Evolutionary conservation across 1,284 basidiomycete species (phyloP).

Genomic region (Retiboletus fuscus): DNA sequence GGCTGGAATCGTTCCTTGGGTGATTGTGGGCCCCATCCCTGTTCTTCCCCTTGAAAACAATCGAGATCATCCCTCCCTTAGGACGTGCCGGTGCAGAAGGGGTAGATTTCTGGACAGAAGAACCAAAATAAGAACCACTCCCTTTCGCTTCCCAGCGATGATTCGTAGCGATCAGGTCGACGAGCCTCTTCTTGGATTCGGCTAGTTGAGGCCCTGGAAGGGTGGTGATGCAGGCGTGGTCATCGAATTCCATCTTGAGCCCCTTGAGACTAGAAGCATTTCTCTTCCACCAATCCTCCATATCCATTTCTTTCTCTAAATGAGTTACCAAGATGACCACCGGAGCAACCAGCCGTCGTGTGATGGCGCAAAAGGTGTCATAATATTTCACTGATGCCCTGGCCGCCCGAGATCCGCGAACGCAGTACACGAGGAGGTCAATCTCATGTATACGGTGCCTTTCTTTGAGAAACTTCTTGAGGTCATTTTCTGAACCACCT

Average conservation of each 20-base stretch:
- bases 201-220: conserved; percentile 17
- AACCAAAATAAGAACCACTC: conserved; percentile 36
- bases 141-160: conserved; percentile 26
- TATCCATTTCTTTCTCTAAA: conserved; percentile 34
- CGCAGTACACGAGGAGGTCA: conserved; percentile 47
- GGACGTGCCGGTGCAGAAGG: not conserved
- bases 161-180: conserved; percentile 24
- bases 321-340: conserved; percentile 44
- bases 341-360: conserved; percentile 42
- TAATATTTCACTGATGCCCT: conserved; percentile 37
- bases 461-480: conserved; percentile 41
- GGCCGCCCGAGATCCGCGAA: conserved; percentile 41
- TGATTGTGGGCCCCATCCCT: not conserved
- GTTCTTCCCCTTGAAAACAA: not conserved
- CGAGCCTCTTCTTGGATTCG: conserved; percentile 34
- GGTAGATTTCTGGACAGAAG: conserved; percentile 3
- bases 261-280: conserved; percentile 26
- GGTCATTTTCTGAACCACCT: conserved; percentile 27
- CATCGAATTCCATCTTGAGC: conserved; percentile 41
- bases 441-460: conserved; percentile 36
- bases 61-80: not conserved
- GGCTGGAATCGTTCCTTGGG: not conserved
- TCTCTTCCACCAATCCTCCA: conserved; percentile 48
- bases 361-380: conserved; percentile 37
- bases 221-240: conserved; percentile 41